Conservation (phyloP, 441 rosid species). For the Syzygium malaccense region DNA sequence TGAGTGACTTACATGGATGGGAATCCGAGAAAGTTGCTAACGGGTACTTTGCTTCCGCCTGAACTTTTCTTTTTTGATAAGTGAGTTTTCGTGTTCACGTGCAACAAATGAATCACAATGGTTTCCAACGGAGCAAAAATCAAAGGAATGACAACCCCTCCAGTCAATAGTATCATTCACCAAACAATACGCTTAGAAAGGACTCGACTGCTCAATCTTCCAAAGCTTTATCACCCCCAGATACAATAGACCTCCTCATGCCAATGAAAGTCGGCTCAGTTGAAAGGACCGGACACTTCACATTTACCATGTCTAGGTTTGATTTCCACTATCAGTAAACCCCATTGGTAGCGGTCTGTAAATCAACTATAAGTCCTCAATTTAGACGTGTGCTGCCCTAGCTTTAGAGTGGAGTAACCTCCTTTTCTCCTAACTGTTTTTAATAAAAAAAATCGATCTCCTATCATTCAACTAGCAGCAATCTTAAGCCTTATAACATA, state of each 20-base stretch:
- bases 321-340: too few relatives aligned
- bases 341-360: too few relatives aligned
- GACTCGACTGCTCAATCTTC: not conserved
- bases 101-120: not conserved
- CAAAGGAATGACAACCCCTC: not conserved
- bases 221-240: not conserved
- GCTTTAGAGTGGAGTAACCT: not conserved
- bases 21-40: rapidly evolving
- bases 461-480: not conserved
- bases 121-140: not conserved
- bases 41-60: not conserved
- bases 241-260: not conserved
- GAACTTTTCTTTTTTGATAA: not conserved
- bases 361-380: too few relatives aligned
- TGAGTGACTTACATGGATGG: rapidly evolving
- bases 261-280: not conserved
- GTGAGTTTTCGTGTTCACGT: not conserved
- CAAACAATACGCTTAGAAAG: too few relatives aligned
- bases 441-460: too few relatives aligned
- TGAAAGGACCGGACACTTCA: not conserved
- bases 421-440: not conserved
- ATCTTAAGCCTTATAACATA: too few relatives aligned
- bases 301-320: not conserved
- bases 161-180: not conserved
- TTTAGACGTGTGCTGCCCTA: too few relatives aligned